These are phyloP conservation scores for Trichoderma semiorbis DNA, from an alignment of 2,329 filamentous ascomycete genomes.

Conservation along the genomic window DNA sequence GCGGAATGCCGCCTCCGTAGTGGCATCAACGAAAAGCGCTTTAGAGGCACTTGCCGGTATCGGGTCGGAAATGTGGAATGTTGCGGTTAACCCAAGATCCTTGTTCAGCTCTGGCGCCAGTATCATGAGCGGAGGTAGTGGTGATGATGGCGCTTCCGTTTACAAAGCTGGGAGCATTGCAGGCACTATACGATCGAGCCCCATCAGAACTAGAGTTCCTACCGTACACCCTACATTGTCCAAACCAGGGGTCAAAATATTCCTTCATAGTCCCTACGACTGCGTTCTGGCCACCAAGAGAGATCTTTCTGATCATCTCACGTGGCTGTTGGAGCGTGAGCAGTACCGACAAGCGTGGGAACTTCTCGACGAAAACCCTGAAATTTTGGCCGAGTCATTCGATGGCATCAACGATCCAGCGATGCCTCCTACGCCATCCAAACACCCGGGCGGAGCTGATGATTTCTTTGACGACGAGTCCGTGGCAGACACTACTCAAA, in stretches of 20 bases:
- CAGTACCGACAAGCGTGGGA: slow-evolving; percentile 86
- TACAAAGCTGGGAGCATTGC: slow-evolving; percentile 40
- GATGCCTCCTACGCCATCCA: slow-evolving; percentile 40
- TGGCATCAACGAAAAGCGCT: slow-evolving; percentile 65
- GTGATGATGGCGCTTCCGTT: slow-evolving; percentile 53
- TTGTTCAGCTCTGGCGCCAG: slow-evolving; percentile 87
- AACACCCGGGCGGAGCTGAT: slow-evolving; percentile 41
- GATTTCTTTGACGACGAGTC: slow-evolving; percentile 72
- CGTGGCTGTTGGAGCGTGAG: slow-evolving; percentile 78
- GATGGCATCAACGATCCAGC: slow-evolving; percentile 40
- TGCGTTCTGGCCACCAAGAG: slow-evolving; percentile 89
- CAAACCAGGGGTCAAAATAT: slow-evolving; percentile 66
- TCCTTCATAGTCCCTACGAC: slow-evolving; percentile 94
- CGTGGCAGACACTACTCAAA: slow-evolving; percentile 55
- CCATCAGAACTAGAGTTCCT: slow-evolving; percentile 27
- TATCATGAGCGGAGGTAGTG: slow-evolving; percentile 59
- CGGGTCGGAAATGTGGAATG: slow-evolving; percentile 82
- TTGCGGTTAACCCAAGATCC: slow-evolving; percentile 78
- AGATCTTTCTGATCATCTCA: slow-evolving; percentile 78
- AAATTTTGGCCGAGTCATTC: slow-evolving; percentile 51
- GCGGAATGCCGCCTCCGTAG: slow-evolving; percentile 60
- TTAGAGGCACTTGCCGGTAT: slow-evolving; percentile 72
- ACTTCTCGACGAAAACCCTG: slow-evolving; percentile 82
- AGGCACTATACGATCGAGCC: slow-evolving; percentile 29
- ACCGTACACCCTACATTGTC: slow-evolving; percentile 52